Evolutionary conservation across 306 rosid genomes (phyloP), one percentile per base, ranked within the genome.

Genomic region (Argentina anserina): DNA sequence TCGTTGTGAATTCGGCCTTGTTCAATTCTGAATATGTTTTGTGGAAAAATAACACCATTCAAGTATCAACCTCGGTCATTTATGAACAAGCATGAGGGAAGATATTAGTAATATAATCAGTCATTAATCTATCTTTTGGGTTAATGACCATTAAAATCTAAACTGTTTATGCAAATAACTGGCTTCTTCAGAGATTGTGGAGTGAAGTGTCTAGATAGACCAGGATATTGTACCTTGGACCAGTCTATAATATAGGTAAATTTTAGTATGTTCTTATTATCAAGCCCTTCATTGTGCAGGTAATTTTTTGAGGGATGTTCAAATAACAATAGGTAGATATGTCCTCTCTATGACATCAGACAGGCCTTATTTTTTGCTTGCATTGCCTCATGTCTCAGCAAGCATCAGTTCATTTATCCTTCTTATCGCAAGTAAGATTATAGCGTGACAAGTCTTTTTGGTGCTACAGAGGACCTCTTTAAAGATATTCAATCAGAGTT

Each of bases 301-400:
- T 87, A 86, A 85, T 87, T 76, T 91, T 89, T 53, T 91, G 78
- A 88, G 85, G 87, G 99, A 91, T 91, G 97, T 90, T 87, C 96
- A 91, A 88, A 88, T 94, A 83, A 82, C 99, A 87, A 75, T 91
- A 91, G 97, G 99, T 94, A 94, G 99, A 82, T 88, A 80, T 81
- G 81, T 84, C 78, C 86, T 80, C 90, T 80, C 89, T 73, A 83
- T 73, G 73, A 80, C 77, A 84, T 80, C 83, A 73, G 75, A 69
- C 73, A 43, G 53, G 23, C 78, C 41, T 31, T 75, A 76, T 68
- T 75, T 69, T 78, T 79, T 74, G 74, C 82, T 65, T 75, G 72
- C 78, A 62, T 77, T 79, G 70, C 71, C 75, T 23, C 70, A 64
- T 67, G 69, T 49, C 69, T 72, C 34, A 26, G 70, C 80, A 58